Conservation (phyloP, 768 basidiomycete genomes). For the Termitomyces sp. region DNA sequence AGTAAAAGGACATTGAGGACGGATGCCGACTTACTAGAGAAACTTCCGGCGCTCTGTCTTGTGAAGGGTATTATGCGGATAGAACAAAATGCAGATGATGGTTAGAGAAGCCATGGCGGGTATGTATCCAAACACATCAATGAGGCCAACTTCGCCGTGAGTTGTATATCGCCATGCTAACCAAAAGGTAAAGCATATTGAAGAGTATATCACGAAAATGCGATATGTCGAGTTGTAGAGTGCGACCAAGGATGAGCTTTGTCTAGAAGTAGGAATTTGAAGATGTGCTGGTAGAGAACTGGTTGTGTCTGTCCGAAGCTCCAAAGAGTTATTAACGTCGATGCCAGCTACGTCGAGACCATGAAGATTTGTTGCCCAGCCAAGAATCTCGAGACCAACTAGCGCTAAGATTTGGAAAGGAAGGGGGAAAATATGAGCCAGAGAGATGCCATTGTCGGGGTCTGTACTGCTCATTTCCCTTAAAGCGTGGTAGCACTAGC, state of each 20-base stretch:
- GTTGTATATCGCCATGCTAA: slow-evolving; percentile 56
- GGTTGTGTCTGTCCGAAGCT: slow-evolving; percentile 41
- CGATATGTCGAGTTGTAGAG: slow-evolving; percentile 64
- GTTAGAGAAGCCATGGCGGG: slow-evolving; percentile 63
- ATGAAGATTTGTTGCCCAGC: slow-evolving; percentile 94
- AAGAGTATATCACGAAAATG: slow-evolving; percentile 54
- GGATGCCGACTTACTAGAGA: slow-evolving; percentile 53
- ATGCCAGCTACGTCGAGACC: slow-evolving; percentile 68
- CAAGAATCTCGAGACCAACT: slow-evolving; percentile 72
- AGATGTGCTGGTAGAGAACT: slow-evolving; percentile 20
- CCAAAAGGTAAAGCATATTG: slow-evolving; percentile 68
- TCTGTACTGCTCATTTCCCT: slow-evolving; percentile 17
- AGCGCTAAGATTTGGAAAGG: slow-evolving; percentile 89
- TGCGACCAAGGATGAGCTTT: slow-evolving; percentile 30
- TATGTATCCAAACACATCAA: slow-evolving; percentile 75
- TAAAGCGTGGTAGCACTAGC: not conserved
- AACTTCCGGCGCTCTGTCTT: slow-evolving; percentile 75
- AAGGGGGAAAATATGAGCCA: slow-evolving; percentile 68
- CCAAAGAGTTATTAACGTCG: slow-evolving; percentile 69
- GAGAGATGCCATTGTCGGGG: slow-evolving; percentile 33
- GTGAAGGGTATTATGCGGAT: slow-evolving; percentile 62
- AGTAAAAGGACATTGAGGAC: slow-evolving; percentile 1
- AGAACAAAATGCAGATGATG: slow-evolving; percentile 51
- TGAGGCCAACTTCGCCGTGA: slow-evolving; percentile 46
- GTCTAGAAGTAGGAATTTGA: slow-evolving; percentile 21